A percentile compares a stretch with the other conserved stretches of the same genome.
Evolutionary conservation across 2,329 filamentous ascomycete genomes (phyloP).

Genomic region (Sclerotinia sclerotiorum): DNA sequence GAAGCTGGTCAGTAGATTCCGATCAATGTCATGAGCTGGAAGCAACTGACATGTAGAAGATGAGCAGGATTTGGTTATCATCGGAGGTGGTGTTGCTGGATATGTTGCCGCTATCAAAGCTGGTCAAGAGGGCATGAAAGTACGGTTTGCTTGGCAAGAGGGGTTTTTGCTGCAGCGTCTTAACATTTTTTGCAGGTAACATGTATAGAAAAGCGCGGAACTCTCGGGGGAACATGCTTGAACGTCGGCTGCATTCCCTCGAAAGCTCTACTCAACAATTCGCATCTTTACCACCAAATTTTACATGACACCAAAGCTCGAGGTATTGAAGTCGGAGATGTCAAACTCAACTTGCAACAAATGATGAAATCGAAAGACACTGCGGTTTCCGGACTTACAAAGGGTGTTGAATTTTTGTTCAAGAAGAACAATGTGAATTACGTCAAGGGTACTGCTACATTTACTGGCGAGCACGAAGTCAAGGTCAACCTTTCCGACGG

Average conservation of each 20-base stretch:
- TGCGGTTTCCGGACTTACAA: conserved; percentile 84
- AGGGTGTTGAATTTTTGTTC: conserved; percentile 96
- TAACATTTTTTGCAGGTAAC: conserved; percentile 62
- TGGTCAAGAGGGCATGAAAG: conserved; percentile 95
- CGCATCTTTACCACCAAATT: conserved; percentile 95
- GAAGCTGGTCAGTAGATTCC: conserved; percentile 39
- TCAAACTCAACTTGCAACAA: conserved; percentile 89
- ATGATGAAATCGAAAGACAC: conserved; percentile 99
- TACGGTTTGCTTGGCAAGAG: conserved; percentile 44
- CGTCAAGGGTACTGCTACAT: conserved; percentile 87
- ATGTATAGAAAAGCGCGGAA: conserved; percentile 97
- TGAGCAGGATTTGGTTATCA: conserved; percentile 96
- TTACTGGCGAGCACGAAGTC: conserved; percentile 86
- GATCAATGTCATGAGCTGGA: conserved; percentile 47
- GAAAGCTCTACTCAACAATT: conserved; percentile 99
- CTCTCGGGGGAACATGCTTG: conserved; percentile 92
- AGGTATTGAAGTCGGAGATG: conserved; percentile 95
- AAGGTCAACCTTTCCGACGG: conserved; percentile 89
- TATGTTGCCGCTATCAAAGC: conserved; percentile 99
- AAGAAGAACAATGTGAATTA: conserved; percentile 99
- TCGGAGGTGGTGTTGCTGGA: conserved; percentile 95
- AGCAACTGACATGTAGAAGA: conserved; percentile 64
- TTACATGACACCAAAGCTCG: conserved; percentile 96
- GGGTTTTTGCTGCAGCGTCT: conserved; percentile 15
- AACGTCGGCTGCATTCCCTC: conserved; percentile 99